Evolutionary conservation across 129 eudicot species (phyloP), one percentile per base, ranked within the genome.

Genomic region (Chrysanthemum seticuspe): DNA sequence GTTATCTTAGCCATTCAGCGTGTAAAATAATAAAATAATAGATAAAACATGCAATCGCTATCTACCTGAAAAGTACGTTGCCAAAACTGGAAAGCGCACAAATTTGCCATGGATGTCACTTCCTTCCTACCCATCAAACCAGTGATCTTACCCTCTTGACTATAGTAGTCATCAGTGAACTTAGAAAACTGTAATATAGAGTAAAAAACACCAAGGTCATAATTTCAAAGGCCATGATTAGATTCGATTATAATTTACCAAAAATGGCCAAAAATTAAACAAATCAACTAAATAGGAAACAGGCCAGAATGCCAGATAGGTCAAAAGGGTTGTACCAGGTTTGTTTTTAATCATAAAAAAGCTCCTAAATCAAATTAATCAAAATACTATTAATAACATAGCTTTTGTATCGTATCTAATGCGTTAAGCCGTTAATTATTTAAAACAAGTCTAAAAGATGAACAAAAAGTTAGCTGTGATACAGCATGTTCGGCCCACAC

Each of bases 41-140:
- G 14, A 50, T 14, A 31, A 67, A 51, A 31, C 67, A 76, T 63
- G 45, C 68, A 12, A 53, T 23, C 15, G 34, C 3, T 13, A 55
- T 74, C 27, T 78, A 87, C 98, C 97, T 84, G 85, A 76, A 76
- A 90, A 45, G 71, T 72, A 13, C 81, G 91, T 78, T 93, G 92
- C 98, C 97, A 93, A 76, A 93, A 93, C 76, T 84, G 87, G 80
- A 74, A 93, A 56, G 96, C 98, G 55, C 92, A 85, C 31, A 87
- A 83, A 79, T 87, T 86, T 55, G 80, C 96, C 85, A 93, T 77
- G 23, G 68, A 84, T 36, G 80, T 54, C 67, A 87, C 84, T 82
- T 93, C 98, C 85, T 87, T 93, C 72, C 78, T 88, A 72, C 95
- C 98, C 74, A 79, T 69, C 48, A 89, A 49, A 40, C 87, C 91